These are phyloP conservation scores for Penicillium aurantiogriseum DNA, from an alignment of 2,329 filamentous ascomycete species.

Conservation along the genomic window DNA sequence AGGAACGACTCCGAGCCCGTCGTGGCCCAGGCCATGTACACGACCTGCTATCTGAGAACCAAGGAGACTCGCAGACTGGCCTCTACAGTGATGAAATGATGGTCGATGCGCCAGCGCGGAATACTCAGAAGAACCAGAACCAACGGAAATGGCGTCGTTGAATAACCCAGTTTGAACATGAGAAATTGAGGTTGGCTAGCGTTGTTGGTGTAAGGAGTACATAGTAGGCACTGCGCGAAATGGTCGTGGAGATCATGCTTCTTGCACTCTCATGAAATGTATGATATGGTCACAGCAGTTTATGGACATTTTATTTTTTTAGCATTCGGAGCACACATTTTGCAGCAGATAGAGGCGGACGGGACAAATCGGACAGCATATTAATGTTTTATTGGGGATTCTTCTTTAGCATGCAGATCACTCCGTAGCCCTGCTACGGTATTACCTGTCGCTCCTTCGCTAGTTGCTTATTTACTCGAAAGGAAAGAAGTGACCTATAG, in stretches of 20 bases:
- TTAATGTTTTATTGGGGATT: background rate
- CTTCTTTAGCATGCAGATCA: background rate
- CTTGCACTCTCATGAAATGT: constrained; percentile 21
- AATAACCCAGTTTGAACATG: background rate
- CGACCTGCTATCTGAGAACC: background rate
- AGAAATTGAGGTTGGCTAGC: background rate
- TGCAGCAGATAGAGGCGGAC: background rate
- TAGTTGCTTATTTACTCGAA: background rate
- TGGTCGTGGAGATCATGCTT: background rate
- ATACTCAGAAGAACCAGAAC: constrained; percentile 21
- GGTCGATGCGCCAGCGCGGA: constrained; percentile 35
- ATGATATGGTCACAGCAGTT: constrained; percentile 14
- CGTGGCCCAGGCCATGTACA: constrained; percentile 8
- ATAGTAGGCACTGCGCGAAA: background rate
- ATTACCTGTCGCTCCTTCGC: background rate
- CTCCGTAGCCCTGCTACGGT: too few species aligned
- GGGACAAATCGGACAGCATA: background rate
- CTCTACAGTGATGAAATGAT: constrained; percentile 45
- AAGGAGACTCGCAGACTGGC: constrained; percentile 16
- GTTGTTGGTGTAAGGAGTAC: background rate
- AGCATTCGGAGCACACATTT: background rate
- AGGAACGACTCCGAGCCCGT: constrained; percentile 36
- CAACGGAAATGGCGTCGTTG: constrained; percentile 22
- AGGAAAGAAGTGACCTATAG: background rate
- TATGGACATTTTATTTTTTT: constrained; percentile 1